Percentiles rank a stretch among this genome's conserved stretches.
These are phyloP conservation scores for Globisporangium cederbergense DNA, from an alignment of 352 stramenopile genomes.

Conservation along the genomic window DNA sequence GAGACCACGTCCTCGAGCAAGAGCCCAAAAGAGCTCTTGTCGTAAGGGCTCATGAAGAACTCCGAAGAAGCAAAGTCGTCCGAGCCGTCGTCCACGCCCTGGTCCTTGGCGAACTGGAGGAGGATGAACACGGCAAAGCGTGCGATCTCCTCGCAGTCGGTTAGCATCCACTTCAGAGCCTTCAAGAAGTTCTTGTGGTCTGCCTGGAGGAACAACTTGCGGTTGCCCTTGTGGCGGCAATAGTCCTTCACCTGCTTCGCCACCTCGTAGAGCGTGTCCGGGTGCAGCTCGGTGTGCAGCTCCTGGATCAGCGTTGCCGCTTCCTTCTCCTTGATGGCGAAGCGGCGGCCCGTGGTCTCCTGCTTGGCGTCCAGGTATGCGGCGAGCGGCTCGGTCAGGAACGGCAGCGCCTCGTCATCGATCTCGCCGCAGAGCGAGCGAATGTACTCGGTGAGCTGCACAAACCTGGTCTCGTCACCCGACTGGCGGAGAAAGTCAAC, in stretches of 20 bases:
- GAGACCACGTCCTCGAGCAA: constrained; percentile 32
- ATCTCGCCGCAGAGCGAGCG: constrained; percentile 51
- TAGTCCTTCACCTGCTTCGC: constrained; percentile 64
- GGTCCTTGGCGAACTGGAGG: constrained; percentile 50
- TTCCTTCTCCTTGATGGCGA: constrained; percentile 50
- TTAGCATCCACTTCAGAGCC: constrained; percentile 65
- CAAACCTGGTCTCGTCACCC: constrained; percentile 58
- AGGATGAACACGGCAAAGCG: constrained; percentile 71
- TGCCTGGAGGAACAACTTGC: constrained; percentile 46
- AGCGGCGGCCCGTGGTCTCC: constrained; percentile 43
- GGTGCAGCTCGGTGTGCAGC: constrained; percentile 55
- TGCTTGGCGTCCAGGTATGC: constrained; percentile 56
- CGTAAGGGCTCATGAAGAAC: constrained; percentile 55
- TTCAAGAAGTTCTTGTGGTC: constrained; percentile 41
- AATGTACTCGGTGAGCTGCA: constrained; percentile 48
- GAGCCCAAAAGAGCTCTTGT: constrained; percentile 58
- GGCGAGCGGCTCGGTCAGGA: constrained; percentile 45
- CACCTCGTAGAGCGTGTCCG: constrained; percentile 60
- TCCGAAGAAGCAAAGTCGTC: constrained; percentile 17
- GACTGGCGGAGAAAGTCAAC: constrained; percentile 51
- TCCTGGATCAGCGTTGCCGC: constrained; percentile 48
- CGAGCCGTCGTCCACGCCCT: constrained; percentile 14
- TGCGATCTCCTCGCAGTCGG: constrained; percentile 45
- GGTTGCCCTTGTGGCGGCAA: constrained; percentile 71
- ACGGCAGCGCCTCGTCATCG: constrained; percentile 54